Base-by-base conservation (phyloP, 2,329 filamentous ascomycete genomes). In the Phymatotrichopsis omnivora region DNA sequence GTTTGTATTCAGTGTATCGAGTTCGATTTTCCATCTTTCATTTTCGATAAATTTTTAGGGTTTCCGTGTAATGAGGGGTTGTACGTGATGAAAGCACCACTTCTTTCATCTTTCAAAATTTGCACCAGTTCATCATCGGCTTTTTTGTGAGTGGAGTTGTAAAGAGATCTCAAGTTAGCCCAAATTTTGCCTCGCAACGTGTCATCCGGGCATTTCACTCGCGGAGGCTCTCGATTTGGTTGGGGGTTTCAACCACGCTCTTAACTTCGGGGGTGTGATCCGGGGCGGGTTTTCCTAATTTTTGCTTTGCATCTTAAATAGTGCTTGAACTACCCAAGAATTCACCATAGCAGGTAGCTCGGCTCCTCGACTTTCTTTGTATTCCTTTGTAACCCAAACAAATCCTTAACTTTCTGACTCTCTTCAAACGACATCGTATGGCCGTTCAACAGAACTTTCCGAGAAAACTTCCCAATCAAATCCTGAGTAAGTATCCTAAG, bases 61-160 rank as follows among this genome's bases (percentile, higher is more conserved):
- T 67, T 3, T 67, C 61, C 49, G 63, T 69, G 58, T 78, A 78
- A 43, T 68, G n/a, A 68, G 30, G 69, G 66, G 49, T 78, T 74
- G 32, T 68, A 57, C 0, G 76, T 80, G 17, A 63, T 60, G 0
- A 70, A 69, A 1, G 58, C 66, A 1, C 65, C 64, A 0, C 60
- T 54, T 2, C 66, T 59, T 57, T 80, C 75, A 2, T 76, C 65
- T 1, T 63, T 32, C 0, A 82, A 56, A 0, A 82, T 62, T 24
- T 74, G 75, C 0, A 60, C 49, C 0, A 68, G 63, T 12, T 78
- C 69, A 0, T 68, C 48, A 27, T 76, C 64, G 0, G 73, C 72
- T 1, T 55, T 59, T 4, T 60, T 51, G 51, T 80, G 80, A 0
- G 62, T 57, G 0, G 57, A 53, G 0, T 64, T 46, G 0, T 80